Evolutionary conservation across 1,139 yeast species (phyloP).

Genomic region (Meyerozyma smithsonii): DNA sequence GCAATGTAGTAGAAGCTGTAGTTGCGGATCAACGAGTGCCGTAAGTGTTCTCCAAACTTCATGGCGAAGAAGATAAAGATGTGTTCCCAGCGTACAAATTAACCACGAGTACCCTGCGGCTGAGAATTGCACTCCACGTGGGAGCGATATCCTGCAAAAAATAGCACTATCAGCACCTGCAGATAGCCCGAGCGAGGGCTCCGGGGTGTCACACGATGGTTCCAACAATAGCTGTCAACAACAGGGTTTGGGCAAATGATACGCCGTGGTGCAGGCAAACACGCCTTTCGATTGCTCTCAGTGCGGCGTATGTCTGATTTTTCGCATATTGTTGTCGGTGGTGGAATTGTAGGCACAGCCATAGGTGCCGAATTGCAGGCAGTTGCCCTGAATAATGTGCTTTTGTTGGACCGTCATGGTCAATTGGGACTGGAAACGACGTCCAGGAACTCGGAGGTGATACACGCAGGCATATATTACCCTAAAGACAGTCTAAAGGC

Average conservation of each 20-base stretch:
- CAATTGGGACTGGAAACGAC: slow-evolving; percentile 76
- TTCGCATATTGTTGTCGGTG: slow-evolving; percentile 81
- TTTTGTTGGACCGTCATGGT: slow-evolving; percentile 64
- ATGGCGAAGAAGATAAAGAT: slow-evolving; percentile 20
- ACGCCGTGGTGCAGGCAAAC: no score
- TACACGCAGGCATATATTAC: slow-evolving; percentile 86
- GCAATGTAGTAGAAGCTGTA: slow-evolving; percentile 86
- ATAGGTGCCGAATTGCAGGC: slow-evolving; percentile 65
- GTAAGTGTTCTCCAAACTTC: slow-evolving; percentile 78
- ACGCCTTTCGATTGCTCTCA: background rate
- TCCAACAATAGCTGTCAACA: background rate
- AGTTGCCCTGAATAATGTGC: slow-evolving; percentile 41
- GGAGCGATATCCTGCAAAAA: background rate
- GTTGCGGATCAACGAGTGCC: slow-evolving; percentile 71
- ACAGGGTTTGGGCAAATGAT: no score
- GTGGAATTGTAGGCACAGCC: slow-evolving; percentile 84
- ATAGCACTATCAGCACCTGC: background rate
- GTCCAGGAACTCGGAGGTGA: slow-evolving; percentile 84
- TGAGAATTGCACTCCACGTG: slow-evolving; percentile 2
- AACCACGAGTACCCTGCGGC: background rate
- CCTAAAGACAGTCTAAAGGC: slow-evolving; percentile 67
- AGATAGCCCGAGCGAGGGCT: background rate
- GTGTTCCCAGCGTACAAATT: background rate
- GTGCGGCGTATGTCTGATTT: slow-evolving; percentile 40
- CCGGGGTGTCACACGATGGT: background rate